Evolutionary conservation across 2,329 filamentous ascomycete genomes (phyloP), one percentile per base, ranked within the genome.

Genomic region (Diaporthe sp.): DNA sequence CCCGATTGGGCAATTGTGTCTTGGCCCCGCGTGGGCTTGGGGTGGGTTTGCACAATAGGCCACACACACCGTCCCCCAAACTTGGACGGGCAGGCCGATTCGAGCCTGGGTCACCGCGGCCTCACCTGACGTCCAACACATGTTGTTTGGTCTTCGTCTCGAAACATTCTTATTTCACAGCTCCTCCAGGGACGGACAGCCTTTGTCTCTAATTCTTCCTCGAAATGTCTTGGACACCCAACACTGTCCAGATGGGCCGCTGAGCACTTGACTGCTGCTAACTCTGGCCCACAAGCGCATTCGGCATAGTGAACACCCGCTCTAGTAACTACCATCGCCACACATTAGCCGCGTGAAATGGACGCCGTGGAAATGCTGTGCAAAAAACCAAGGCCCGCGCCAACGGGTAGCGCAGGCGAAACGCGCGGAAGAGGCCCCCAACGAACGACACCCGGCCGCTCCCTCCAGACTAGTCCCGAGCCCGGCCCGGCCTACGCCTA

Each of bases 401-500:
- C 12, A 2, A 6, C 28, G 10, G 22, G 47, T 22, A 40, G 47
- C 47, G 47, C 33, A 42, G 6, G 4, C 38, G 13, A 61, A 42
- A 42, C n/a, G 35, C 64, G n/a, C 40, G 60, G 45, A 25, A n/a
- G n/a, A 25, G 45, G n/a, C n/a, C n/a, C 22, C 45, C 64, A 38
- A 3, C 64, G 22, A 52, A 38, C 42, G 30, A 52, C 45, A 22
- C 22, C 45, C 45, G 45, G 19, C 45, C 22, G 30, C 22, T 9
- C 64, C 42, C 28, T n/a, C 25, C 5, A 33, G 8, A 28, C 30
- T 54, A 68, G 47, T 40, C n/a, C 45, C 45, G 45, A 67, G 64
- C 28, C 64, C 64, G 64, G 64, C 45, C 64, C 61, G 61, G 42
- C 19, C 61, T 67, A 52, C 8, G 28, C 61, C 45, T n/a, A 19